Percentiles rank a stretch among this genome's conserved stretches.
These are phyloP conservation scores for Phytophthora lateralis DNA, from an alignment of 352 stramenopile genomes.

Conservation along the genomic window DNA sequence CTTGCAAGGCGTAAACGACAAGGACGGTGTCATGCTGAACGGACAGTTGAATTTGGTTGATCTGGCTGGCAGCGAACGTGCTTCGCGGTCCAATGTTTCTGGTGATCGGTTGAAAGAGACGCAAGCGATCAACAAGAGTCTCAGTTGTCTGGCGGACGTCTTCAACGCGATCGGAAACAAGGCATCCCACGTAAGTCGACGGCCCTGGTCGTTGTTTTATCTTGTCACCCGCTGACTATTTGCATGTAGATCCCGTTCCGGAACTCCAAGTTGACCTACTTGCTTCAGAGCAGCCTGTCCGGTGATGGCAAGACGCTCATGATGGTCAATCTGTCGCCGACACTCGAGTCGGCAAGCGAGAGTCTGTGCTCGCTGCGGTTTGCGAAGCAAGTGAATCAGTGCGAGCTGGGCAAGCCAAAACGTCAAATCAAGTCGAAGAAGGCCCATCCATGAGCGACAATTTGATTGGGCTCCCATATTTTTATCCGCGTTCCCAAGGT, in stretches of 20 bases:
- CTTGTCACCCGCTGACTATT: neutral
- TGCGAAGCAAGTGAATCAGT: conserved; percentile 96
- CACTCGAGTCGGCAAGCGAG: conserved; percentile 93
- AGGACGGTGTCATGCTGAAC: conserved; percentile 63
- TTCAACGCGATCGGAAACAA: conserved; percentile 97
- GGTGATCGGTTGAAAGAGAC: conserved; percentile 96
- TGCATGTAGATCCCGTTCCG: conserved; percentile 92
- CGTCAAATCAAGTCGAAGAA: conserved; percentile 86
- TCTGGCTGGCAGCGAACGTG: conserved; percentile 80
- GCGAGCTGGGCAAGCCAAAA: conserved; percentile 97
- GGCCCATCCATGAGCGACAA: conserved; percentile 33
- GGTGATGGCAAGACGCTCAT: conserved; percentile 99
- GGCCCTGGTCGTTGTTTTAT: neutral
- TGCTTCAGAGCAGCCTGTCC: conserved; percentile 97
- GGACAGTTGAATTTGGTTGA: conserved; percentile 84
- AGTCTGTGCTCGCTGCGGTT: conserved; percentile 98
- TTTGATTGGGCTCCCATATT: conserved; percentile 38
- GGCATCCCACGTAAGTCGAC: conserved; percentile 89
- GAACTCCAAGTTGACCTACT: conserved; percentile 98
- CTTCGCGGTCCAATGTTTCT: conserved; percentile 86
- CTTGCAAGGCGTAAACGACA: conserved; percentile 84
- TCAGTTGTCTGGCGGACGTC: conserved; percentile 98
- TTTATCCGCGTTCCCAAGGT: conserved; percentile 29
- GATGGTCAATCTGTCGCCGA: conserved; percentile 98
- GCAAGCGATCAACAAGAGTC: conserved; percentile 99